Evolutionary conservation across 2,329 filamentous ascomycete species (phyloP), one percentile per base, ranked within the genome.

Genomic region (Blumeriella jaapii): DNA sequence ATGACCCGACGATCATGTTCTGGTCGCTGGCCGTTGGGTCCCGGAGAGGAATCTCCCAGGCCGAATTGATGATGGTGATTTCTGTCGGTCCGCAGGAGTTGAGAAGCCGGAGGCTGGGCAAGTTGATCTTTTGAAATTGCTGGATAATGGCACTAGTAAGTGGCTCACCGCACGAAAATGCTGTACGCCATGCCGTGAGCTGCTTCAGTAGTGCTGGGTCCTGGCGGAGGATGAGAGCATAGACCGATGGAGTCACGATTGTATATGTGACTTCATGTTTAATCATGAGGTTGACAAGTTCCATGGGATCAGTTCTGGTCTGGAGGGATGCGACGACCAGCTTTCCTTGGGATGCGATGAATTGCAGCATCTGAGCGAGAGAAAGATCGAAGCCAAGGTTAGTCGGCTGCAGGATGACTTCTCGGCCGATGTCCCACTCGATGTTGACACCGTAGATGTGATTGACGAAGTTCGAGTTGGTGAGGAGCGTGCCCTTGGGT

Each of bases 401-500:
- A 17, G 30, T 47, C 22, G 48, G 48, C 35, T 51, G 47, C 1
- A 51, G 40, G 4, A 41, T 27, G 6, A 14, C 24, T 27, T 47
- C 35, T 19, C 13, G 12, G 15, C 36, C 42, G 17, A 47, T 18
- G 9, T 34, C 26, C 15, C 18, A 41, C 15, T 26, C 33, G n/a
- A 31, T 34, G 5, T 22, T 41, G 7, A 24, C 32, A 11, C 34
- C 46, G 23, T 52, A 48, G 5, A 56, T 39, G n/a, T 47, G 25
- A 33, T 53, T 54, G 1, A 34, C 28, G 6, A 55, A 14, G 19
- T 37, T 42, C 3, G 15, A 19, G 28, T 58, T 50, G 3, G 24
- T 48, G 7, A 63, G 39, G 1, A 54, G 26, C 12, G 66, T 55
- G 4, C 62, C 62, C 46, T 67, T 67, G 2, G 64, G 64, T 0